Percentiles rank a stretch among this genome's conserved stretches.
Evolutionary conservation across 1,284 basidiomycete genomes (phyloP).

Genomic region (Ustilago bromivora): DNA sequence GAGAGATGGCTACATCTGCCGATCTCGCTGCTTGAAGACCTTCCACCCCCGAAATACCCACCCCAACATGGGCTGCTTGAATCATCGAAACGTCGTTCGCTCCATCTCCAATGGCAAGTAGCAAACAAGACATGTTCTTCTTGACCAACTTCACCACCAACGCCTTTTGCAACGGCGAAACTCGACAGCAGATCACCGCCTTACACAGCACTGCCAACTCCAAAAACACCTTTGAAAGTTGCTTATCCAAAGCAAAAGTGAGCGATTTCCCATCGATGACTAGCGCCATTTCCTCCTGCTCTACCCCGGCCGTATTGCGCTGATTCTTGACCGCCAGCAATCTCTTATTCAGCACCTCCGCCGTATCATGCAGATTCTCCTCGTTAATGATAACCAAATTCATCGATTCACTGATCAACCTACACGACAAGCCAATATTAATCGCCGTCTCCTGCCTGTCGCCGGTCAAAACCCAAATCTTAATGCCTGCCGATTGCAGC

Average conservation of each 20-base stretch:
- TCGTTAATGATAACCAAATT: slow-evolving; percentile 94
- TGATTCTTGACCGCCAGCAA: slow-evolving; percentile 93
- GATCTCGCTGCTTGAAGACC: slow-evolving; percentile 97
- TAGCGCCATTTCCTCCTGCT: slow-evolving; percentile 92
- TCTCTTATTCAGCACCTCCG: slow-evolving; percentile 87
- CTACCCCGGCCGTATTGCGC: slow-evolving; percentile 78
- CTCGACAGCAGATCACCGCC: slow-evolving; percentile 97
- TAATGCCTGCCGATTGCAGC: slow-evolving; percentile 96
- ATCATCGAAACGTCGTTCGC: slow-evolving; percentile 77
- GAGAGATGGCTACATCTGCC: slow-evolving; percentile 96
- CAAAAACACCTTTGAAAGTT: slow-evolving; percentile 86
- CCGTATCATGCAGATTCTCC: slow-evolving; percentile 82
- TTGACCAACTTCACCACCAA: slow-evolving; percentile 98
- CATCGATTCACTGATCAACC: slow-evolving; percentile 97
- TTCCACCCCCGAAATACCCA: slow-evolving; percentile 98
- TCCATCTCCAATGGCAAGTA: slow-evolving; percentile 87
- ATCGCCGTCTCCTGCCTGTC: slow-evolving; percentile 99
- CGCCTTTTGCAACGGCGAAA: slow-evolving; percentile 97
- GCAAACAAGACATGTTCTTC: slow-evolving; percentile 89
- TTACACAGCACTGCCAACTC: slow-evolving; percentile 99
- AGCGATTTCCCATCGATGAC: slow-evolving; percentile 98
- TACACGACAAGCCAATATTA: slow-evolving; percentile 97
- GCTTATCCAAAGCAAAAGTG: slow-evolving; percentile 91
- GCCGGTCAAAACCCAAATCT: slow-evolving; percentile 98
- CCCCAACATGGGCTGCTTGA: slow-evolving; percentile 82